Evolutionary conservation across 108 stramenopile genomes (phyloP).

Genomic region (Skeletonema menzelii): DNA sequence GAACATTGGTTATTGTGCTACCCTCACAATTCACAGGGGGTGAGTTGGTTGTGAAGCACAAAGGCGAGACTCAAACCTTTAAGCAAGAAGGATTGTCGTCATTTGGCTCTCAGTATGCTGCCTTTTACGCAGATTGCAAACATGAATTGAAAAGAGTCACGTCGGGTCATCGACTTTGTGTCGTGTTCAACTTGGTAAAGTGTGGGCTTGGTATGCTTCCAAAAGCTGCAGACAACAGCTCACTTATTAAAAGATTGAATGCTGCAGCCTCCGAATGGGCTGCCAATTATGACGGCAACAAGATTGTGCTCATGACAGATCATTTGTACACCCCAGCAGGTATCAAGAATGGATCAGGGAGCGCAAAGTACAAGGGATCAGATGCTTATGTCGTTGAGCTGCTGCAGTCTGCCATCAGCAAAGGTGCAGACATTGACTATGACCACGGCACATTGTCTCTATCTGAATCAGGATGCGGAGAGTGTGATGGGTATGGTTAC

Average conservation of each 20-base stretch:
- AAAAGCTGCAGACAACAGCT: constrained; percentile 1
- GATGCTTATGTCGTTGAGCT: constrained; percentile 14
- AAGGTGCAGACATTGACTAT: constrained; percentile 23
- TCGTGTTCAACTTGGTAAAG: constrained; percentile 26
- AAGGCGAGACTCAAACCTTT: constrained; percentile 12
- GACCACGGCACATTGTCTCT: constrained; percentile 24
- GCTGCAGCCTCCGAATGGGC: constrained; percentile 8
- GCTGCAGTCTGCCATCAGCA: constrained; percentile 15
- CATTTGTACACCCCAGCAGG: constrained; percentile 25
- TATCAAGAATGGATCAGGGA: constrained; percentile 12
- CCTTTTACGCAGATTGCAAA: constrained; percentile 29
- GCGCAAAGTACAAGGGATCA: constrained; percentile 15
- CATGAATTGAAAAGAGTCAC: constrained; percentile 19
- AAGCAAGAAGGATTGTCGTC: constrained; percentile 1
- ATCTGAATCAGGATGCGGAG: constrained; percentile 8
- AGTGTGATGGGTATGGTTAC: constrained; percentile 9
- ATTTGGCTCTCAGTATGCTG: constrained; percentile 22
- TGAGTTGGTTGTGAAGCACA: constrained; percentile 25
- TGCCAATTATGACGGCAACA: constrained; percentile 7
- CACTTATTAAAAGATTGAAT: constrained; percentile 8
- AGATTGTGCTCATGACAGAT: constrained; percentile 31
- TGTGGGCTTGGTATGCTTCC: constrained; percentile 9
- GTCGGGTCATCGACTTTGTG: constrained; percentile 16
- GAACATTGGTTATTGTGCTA: constrained; percentile 39
- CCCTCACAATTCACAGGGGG: constrained; percentile 24